Evolutionary conservation across 257 asterid species (phyloP), one percentile per base, ranked within the genome.

Genomic region (Jasminum sambac): DNA sequence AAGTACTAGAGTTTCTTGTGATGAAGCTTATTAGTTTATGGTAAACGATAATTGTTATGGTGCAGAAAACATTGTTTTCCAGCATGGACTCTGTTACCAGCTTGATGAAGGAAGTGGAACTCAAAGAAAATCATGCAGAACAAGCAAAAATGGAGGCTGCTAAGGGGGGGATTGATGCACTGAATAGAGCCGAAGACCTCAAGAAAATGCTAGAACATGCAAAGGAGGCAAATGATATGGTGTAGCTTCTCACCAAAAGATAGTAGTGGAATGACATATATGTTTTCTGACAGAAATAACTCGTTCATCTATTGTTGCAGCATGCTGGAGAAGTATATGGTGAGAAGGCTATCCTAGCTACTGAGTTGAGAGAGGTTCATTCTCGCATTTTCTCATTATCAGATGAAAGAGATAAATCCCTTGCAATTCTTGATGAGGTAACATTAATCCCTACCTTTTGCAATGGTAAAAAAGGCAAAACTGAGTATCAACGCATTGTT

Each of bases 251-350:
- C 71, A 26, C 77, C 64, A 72, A 70, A 61, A 57, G 36, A 63
- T 48, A 25, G 37, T 41, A 12, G 41, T 72, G 41, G 46, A 42
- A 40, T 65, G n/a, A 34, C 9, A 5, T 8, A 48, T 9, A 9
- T 21, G 21, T 57, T 77, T 21, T 60, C 69, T 72, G 36, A 64
- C 65, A 43, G 46, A 68, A 23, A 6, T 30, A 24, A 19, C 24
- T 6, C 8, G n/a, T 44, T 64, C 66, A 16, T 55, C 21, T 55
- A 19, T 55, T 70, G 26, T 43, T 61, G 66, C 80, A 95, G 99
- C 95, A 84, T 70, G 87, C 96, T 74, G 97, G 99, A 58, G 98
- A 95, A 81, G 91, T 91, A 46, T 86, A 87, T 70, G 98, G 99
- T 43, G 99, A 95, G 81, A 95, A 81, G 85, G 86, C 98, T 52